Evolutionary conservation across 1,284 basidiomycete genomes (phyloP), one percentile per base, ranked within the genome.

Genomic region (Cutaneotrichosporon cavernicola): DNA sequence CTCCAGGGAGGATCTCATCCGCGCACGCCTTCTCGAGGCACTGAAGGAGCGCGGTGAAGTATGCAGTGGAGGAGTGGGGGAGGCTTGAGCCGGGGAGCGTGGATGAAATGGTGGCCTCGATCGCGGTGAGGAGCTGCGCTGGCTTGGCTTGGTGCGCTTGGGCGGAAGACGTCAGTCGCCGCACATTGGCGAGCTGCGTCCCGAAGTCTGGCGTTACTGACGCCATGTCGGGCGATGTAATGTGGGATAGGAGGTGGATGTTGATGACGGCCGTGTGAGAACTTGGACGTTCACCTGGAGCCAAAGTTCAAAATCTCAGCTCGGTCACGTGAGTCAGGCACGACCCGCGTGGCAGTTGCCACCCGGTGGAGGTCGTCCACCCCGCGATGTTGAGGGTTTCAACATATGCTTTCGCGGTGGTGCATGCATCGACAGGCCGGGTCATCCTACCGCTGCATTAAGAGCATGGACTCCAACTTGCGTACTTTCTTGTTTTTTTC

Each of bases 81-180:
- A 94, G 90, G 60, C 85, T 83, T 18, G 70, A 68, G n/a, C 64
- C 58, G 10, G 72, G 66, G 22, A 81, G 74, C 1, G 75, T 70
- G 7, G 75, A 64, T 11, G 72, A 65, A 71, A 99, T 86, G 13
- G 94, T 96, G 2, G 87, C 85, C 80, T 99, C 97, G 72, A 99
- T 85, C 18, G 95, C 97, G 62, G 85, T 82, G 51, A 99, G 86
- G 22, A 99, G 87, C 61, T 88, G 89, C 16, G 97, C 97, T 3
- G 94, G 93, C 59, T 90, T 87, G 76, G 92, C 91, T 81, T 98
- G 94, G 76, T 97, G 92, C 1, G 88, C 79, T 22, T 96, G 84
- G 32, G 87, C 85, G 0, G 94, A 96, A 30, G 86, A 86, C 2
- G 88, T 88, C 73, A 97, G 92, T 16, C 90, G 89, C 63, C 96